Percentiles rank a stretch among this genome's conserved stretches.
These are phyloP conservation scores for Capsicum baccatum DNA, from an alignment of 257 asterid species.

Conservation along the genomic window DNA sequence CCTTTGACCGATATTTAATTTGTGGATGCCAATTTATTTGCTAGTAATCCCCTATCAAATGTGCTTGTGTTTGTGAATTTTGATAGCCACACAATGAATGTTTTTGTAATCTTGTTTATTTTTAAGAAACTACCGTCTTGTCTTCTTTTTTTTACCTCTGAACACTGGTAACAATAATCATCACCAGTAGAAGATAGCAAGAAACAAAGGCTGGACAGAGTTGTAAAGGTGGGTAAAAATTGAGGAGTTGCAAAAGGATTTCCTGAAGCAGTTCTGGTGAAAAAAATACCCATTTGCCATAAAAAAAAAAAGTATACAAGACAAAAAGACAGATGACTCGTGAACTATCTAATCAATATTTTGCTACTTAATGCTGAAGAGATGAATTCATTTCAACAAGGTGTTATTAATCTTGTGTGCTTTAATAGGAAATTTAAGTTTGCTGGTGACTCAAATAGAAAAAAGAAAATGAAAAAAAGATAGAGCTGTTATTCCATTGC, in stretches of 20 bases:
- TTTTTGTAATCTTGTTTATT: background rate
- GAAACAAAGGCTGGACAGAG: slow-evolving; percentile 7
- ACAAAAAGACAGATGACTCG: background rate
- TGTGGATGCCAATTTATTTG: background rate
- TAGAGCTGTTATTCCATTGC: background rate
- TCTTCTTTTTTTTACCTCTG: background rate
- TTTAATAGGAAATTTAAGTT: background rate
- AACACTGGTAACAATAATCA: background rate
- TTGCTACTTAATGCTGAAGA: background rate
- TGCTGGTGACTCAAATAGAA: background rate
- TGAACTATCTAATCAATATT: slow-evolving; percentile 6
- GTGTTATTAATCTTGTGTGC: background rate
- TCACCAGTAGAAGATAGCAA: background rate
- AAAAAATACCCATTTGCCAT: background rate
- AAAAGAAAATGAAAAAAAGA: background rate
- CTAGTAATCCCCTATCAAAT: background rate
- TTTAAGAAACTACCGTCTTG: background rate
- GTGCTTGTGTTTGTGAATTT: background rate
- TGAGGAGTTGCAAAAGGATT: background rate
- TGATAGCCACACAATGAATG: background rate
- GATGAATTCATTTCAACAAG: slow-evolving; percentile 4
- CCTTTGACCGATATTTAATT: background rate
- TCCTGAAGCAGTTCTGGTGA: background rate
- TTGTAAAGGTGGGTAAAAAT: background rate
- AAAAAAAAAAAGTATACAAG: background rate